Percentiles rank a stretch among this genome's conserved stretches.
These are phyloP conservation scores for Cladophialophora yegresii DNA, from an alignment of 2,329 filamentous ascomycete species.

Conservation along the genomic window DNA sequence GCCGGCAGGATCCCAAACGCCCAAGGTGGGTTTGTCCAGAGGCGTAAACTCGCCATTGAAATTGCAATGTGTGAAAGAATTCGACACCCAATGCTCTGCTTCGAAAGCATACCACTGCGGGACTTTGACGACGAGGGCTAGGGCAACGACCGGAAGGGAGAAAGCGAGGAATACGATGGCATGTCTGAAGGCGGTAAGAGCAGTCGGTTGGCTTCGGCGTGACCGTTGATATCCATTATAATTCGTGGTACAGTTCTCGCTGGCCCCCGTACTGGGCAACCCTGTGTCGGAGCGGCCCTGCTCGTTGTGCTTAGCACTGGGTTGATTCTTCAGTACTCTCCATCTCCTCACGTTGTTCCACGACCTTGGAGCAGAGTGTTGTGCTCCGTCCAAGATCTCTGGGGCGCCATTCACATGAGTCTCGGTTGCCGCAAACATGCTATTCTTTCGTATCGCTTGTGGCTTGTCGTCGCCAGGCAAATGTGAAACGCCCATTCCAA, in stretches of 20 bases:
- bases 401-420: conserved; percentile 6
- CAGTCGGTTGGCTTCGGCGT: not conserved
- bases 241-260: not conserved
- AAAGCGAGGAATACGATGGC: conserved; percentile 22
- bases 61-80: conserved; percentile 27
- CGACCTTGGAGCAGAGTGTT: conserved; percentile 7
- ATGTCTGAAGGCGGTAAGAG: conserved; percentile 2
- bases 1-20: conserved; percentile 25
- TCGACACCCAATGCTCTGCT: conserved; percentile 19
- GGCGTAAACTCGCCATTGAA: conserved; percentile 27
- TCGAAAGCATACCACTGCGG: conserved; percentile 20
- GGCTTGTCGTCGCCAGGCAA: not conserved
- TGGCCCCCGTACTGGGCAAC: not conserved
- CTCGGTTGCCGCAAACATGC: conserved; percentile 16
- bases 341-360: conserved; percentile 16
- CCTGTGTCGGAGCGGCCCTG: not conserved
- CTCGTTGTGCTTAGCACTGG: conserved; percentile 1
- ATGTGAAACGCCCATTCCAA: conserved; percentile 1
- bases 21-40: conserved; percentile 17
- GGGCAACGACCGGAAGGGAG: conserved; percentile 20
- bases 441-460: not conserved
- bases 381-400: conserved; percentile 16
- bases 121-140: conserved; percentile 19
- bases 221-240: not conserved
- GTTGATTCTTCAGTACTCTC: conserved; percentile 7